A percentile compares a stretch with the other conserved stretches of the same genome.
Conservation (phyloP, 257 asterid genomes). For the Fraxinus quadrangulata region DNA sequence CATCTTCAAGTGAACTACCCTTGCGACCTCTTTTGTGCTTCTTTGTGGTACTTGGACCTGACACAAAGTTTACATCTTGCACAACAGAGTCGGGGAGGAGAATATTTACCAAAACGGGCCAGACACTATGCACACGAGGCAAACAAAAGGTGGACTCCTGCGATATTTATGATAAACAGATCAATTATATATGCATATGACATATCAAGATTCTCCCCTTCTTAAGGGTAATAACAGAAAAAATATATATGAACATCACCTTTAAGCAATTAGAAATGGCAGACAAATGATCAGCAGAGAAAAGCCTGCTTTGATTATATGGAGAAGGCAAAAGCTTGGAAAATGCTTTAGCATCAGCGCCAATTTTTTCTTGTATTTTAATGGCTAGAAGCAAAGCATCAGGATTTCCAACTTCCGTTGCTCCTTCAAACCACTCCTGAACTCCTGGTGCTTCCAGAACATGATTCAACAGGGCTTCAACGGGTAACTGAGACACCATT, state of each 20-base stretch:
- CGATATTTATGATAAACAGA: conserved; percentile 30
- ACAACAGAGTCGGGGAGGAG: conserved; percentile 62
- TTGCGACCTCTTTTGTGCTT: conserved; percentile 77
- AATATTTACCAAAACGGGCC: conserved; percentile 70
- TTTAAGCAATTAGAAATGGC: conserved; percentile 71
- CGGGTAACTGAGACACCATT: conserved; percentile 59
- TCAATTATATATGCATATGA: conserved; percentile 16
- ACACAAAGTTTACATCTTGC: conserved; percentile 57
- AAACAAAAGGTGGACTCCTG: conserved; percentile 96
- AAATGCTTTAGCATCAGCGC: conserved; percentile 44
- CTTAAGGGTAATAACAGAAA: conserved; percentile 15
- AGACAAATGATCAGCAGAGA: conserved; percentile 62
- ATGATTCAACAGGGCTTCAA: conserved; percentile 57
- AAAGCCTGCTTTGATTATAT: conserved; percentile 58
- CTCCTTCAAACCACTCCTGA: conserved; percentile 79
- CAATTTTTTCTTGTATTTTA: conserved; percentile 59
- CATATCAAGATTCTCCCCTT: conserved; percentile 17
- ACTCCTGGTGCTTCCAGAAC: conserved; percentile 84
- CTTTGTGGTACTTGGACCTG: conserved; percentile 51
- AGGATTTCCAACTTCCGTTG: conserved; percentile 80
- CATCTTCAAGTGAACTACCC: conserved; percentile 61
- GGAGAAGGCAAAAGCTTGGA: conserved; percentile 82
- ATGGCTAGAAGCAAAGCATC: conserved; percentile 90
- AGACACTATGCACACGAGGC: conserved; percentile 84
- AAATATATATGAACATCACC: conserved; percentile 42